These are phyloP conservation scores for Podaxis pistillaris DNA, from an alignment of 768 basidiomycete genomes.

Conservation along the genomic window DNA sequence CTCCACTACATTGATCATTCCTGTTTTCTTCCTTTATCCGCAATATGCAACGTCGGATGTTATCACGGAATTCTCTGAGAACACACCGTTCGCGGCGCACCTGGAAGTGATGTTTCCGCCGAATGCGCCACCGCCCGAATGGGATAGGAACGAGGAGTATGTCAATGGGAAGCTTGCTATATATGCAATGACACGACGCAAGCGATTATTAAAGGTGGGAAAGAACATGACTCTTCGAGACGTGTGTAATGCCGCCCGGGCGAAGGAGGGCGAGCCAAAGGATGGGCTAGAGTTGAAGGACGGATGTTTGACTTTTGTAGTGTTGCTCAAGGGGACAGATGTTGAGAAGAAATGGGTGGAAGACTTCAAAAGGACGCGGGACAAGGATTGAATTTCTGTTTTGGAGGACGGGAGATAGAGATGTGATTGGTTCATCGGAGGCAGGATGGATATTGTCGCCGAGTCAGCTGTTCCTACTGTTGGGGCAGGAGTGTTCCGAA, in stretches of 20 bases:
- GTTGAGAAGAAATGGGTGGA: conserved; percentile 85
- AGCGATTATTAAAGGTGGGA: conserved; percentile 85
- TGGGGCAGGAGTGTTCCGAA: not conserved
- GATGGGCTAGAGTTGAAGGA: conserved; percentile 88
- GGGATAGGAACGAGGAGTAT: conserved; percentile 78
- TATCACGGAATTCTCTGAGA: conserved; percentile 82
- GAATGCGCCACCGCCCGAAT: conserved; percentile 57
- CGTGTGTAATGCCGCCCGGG: conserved; percentile 63
- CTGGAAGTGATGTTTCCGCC: conserved; percentile 84
- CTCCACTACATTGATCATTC: conserved; percentile 69
- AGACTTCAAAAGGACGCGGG: conserved; percentile 69
- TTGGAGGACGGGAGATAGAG: not conserved
- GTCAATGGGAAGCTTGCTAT: conserved; percentile 60
- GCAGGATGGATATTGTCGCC: not conserved
- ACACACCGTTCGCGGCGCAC: conserved; percentile 78
- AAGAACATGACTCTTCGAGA: conserved; percentile 85
- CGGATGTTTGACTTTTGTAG: conserved; percentile 76
- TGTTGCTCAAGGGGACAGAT: conserved; percentile 66
- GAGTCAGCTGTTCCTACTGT: not conserved
- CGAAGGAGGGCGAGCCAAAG: conserved; percentile 50
- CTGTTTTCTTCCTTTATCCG: conserved; percentile 93
- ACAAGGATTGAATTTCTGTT: conserved; percentile 14
- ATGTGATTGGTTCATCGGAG: not conserved
- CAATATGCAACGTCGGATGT: conserved; percentile 87
- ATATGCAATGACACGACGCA: conserved; percentile 78